Evolutionary conservation across 306 rosid genomes (phyloP).

Genomic region (Spatholobus suberectus): DNA sequence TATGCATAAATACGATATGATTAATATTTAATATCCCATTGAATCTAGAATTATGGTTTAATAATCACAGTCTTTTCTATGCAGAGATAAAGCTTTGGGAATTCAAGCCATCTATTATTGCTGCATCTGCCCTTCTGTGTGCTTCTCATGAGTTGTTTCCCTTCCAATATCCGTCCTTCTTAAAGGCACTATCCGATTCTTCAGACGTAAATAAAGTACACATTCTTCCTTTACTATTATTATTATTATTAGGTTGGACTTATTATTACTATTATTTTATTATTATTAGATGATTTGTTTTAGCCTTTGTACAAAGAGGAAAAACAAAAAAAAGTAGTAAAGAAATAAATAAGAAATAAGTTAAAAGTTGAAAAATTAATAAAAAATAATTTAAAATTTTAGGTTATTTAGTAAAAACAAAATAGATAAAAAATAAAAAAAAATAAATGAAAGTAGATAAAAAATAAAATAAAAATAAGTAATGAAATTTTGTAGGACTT

Average conservation of each 20-base stretch:
- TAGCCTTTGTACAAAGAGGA: too few species aligned
- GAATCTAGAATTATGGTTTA: not conserved
- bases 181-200: constrained; percentile 57
- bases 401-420: too few species aligned
- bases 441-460: too few species aligned
- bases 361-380: too few species aligned
- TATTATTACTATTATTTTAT: too few species aligned
- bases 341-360: too few species aligned
- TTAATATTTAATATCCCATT: not conserved
- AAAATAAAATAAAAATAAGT: too few species aligned
- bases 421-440: too few species aligned
- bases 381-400: too few species aligned
- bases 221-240: not conserved
- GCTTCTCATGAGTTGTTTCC: constrained; percentile 78
- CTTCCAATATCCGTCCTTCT: constrained; percentile 62
- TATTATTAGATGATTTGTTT: not conserved
- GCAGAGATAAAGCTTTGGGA: constrained; percentile 67
- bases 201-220: constrained; percentile 66
- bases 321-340: too few species aligned
- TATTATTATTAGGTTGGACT: not conserved
- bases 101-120: constrained; percentile 75
- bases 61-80: not conserved
- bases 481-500: too few species aligned
- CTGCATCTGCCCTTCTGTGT: constrained; percentile 76
- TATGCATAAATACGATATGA: constrained; percentile 10